phyloP scores from a whole-genome alignment of 768 basidiomycete genomes.

The Galerina sulciceps region DNA sequence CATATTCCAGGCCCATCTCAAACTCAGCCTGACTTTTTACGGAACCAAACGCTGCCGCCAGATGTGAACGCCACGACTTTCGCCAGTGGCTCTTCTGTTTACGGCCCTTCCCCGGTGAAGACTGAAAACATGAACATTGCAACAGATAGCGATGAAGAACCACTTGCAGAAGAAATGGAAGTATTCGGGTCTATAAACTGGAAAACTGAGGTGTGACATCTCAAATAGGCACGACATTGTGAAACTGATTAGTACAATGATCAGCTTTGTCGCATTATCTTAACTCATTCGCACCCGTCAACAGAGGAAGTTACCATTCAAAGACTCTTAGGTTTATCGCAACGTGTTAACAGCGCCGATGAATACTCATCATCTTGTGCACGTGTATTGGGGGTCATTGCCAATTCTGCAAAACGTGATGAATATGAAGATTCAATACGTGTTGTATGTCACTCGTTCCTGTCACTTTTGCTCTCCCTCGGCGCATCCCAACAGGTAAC shows the following conservation, averaged over 20 bases:
- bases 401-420: slow-evolving; percentile 33
- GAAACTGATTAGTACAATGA: slow-evolving; percentile 2
- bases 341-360: slow-evolving; percentile 10
- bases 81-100: not conserved
- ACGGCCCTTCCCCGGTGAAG: slow-evolving; percentile 1
- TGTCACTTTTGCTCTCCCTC: slow-evolving; percentile 43
- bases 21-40: not conserved
- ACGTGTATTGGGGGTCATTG: slow-evolving; percentile 49
- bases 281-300: slow-evolving; percentile 54
- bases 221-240: too few species aligned
- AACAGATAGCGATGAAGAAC: slow-evolving; percentile 30
- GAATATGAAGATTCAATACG: slow-evolving; percentile 37
- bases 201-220: slow-evolving; percentile 52
- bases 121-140: slow-evolving; percentile 39
- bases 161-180: slow-evolving; percentile 33
- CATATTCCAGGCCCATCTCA: slow-evolving; percentile 5
- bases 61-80: not conserved
- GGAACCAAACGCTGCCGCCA: not conserved
- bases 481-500: slow-evolving; percentile 45
- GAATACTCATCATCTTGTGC: slow-evolving; percentile 48
- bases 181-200: slow-evolving; percentile 49
- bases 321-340: slow-evolving; percentile 45
- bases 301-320: slow-evolving; percentile 54
- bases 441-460: slow-evolving; percentile 38
- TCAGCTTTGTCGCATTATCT: slow-evolving; percentile 64